Evolutionary conservation across 2,329 filamentous ascomycete species (phyloP).

Genomic region (Rhinocladiella similis): DNA sequence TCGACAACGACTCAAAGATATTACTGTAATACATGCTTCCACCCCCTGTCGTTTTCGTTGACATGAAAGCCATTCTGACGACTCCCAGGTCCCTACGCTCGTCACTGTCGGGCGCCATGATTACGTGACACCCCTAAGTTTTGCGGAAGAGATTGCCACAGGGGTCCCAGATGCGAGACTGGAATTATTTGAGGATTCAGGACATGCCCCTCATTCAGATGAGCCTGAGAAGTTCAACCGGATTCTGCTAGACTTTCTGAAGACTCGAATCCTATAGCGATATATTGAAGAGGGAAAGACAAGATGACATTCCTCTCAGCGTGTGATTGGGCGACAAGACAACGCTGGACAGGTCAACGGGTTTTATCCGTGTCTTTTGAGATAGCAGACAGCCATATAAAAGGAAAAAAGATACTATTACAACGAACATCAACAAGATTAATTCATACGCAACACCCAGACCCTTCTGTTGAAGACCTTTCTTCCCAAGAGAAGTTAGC

Average conservation of each 20-base stretch:
- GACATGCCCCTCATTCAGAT: slow-evolving; percentile 14
- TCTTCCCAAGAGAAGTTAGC: too few species aligned
- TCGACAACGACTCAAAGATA: slow-evolving; percentile 4
- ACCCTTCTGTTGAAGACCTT: neutral
- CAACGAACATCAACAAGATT: too few species aligned
- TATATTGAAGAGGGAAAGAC: neutral
- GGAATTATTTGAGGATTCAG: slow-evolving; percentile 18
- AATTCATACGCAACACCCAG: too few species aligned
- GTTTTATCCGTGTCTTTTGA: too few species aligned
- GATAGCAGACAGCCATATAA: too few species aligned
- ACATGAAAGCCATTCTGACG: too few species aligned
- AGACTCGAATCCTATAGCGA: slow-evolving; percentile 1
- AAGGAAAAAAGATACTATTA: too few species aligned
- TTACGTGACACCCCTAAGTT: slow-evolving; percentile 8
- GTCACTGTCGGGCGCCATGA: slow-evolving; percentile 16
- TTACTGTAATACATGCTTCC: slow-evolving; percentile 5
- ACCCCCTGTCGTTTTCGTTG: too few species aligned
- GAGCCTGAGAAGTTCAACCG: slow-evolving; percentile 13
- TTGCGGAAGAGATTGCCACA: slow-evolving; percentile 4
- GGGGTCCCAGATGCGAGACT: slow-evolving; percentile 4
- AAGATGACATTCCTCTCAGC: neutral
- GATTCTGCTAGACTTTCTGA: slow-evolving; percentile 7
- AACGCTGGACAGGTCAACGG: too few species aligned
- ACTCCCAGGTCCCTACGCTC: slow-evolving; percentile 10
- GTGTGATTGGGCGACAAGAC: too few species aligned